Evolutionary conservation across 1,139 yeast genomes (phyloP), one percentile per base, ranked within the genome.

Genomic region (Lodderomyces pseudojiufengensis): DNA sequence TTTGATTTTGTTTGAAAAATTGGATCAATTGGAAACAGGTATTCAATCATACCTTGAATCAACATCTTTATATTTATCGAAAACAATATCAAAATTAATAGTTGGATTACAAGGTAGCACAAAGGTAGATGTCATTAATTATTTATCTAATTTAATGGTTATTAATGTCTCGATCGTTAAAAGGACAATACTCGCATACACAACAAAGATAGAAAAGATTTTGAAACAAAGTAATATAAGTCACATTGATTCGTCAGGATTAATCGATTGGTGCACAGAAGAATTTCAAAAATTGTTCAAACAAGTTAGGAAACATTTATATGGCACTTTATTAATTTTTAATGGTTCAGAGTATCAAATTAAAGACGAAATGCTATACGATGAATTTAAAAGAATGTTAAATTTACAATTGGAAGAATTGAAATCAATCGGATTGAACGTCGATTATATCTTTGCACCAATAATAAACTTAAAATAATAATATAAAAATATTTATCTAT

Each of bases 381-480:
- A 46, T 37, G 75, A 70, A 28, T 79, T 85, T 43, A 62, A 78
- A 6, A 58, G 63, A 27, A 69, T 79, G 38, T 61, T 86, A 45
- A 55, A 65, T 46, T 70, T 72, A 29, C 95, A 86, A 50, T 75
- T 84, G 29, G 70, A 69, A 24, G 78, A 76, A 31, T 61, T 88
- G 46, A 80, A 79, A 48, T 57, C 63, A 1, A 79, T 77, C 9
- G 95, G 95, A 0, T 66, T 88, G 35, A 86, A 85, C 48, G 79
- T 86, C 37, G 90, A 76, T 41, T 83, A 75, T 47, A 55, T 80
- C 31, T 63, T 80, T 48, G 78, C 75, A 31, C 58, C 58, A 27
- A 51, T 61, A 18, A 18, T 45, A 24, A 33, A 31, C 26, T 23
- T 35, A 29, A 33, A 38, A 28, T 36, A 24, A 20, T 27, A 27